A percentile compares a stretch with the other conserved stretches of the same genome.
Conservation (phyloP, 2,329 filamentous ascomycete genomes). For the Colletotrichum noveboracense region DNA sequence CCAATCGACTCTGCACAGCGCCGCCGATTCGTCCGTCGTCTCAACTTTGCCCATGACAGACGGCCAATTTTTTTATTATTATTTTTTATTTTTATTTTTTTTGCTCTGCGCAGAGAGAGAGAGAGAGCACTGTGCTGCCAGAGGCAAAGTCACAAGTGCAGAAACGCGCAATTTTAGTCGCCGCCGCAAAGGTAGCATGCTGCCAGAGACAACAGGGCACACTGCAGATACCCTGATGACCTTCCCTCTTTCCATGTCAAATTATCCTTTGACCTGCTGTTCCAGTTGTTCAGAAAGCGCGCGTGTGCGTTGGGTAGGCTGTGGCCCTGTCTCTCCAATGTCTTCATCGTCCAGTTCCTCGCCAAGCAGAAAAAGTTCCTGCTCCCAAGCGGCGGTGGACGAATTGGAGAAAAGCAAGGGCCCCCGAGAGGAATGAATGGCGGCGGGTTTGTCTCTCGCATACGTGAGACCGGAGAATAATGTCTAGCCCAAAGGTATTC, state of each 20-base stretch:
- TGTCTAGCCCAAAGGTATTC: not conserved
- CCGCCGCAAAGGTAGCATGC: not conserved
- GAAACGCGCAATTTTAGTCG: not conserved
- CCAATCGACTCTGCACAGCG: slow-evolving; percentile 4
- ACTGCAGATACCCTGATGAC: slow-evolving; percentile 6
- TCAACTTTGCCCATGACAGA: slow-evolving; percentile 19
- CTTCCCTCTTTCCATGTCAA: not conserved
- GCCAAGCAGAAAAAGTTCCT: not conserved
- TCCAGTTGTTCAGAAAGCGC: not conserved
- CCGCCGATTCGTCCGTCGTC: slow-evolving; percentile 20
- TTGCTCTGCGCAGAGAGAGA: not conserved
- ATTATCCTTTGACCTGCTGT: not conserved
- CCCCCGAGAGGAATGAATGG: not conserved
- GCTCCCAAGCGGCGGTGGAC: not conserved
- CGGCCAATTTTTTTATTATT: not conserved
- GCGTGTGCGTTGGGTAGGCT: not conserved
- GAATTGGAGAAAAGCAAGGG: not conserved
- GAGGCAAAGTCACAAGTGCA: not conserved
- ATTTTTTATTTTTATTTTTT: not conserved
- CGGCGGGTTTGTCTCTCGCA: not conserved
- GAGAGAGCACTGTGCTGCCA: not conserved
- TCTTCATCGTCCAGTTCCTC: not conserved
- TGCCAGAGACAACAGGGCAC: not conserved
- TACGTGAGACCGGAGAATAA: slow-evolving; percentile 6
- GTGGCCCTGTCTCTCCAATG: not conserved